Percentiles rank a stretch among this genome's conserved stretches.
phyloP scores from a whole-genome alignment of 495 filamentous ascomycete genomes.

The Neurospora tetraspora region DNA sequence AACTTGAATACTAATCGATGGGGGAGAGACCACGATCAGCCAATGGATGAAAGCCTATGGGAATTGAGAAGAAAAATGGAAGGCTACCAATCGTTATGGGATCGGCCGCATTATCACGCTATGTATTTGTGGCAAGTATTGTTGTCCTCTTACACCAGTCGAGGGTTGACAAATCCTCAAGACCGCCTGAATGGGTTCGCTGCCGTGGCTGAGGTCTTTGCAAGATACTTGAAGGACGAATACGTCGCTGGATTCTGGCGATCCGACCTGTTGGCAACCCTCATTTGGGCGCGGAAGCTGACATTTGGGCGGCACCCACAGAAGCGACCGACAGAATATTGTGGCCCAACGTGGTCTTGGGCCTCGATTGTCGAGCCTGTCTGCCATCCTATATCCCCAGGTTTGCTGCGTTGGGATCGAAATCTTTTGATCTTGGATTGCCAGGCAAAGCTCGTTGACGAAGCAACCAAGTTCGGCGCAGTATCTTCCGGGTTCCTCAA shows the following conservation, averaged over 20 bases:
- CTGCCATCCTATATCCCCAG: neutral
- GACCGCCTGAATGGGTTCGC: neutral
- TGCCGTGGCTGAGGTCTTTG: neutral
- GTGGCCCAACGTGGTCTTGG: neutral
- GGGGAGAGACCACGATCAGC: neutral
- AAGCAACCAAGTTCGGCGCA: neutral
- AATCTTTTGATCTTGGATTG: neutral
- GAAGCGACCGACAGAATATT: neutral
- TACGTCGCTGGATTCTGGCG: neutral
- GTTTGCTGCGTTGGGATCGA: neutral
- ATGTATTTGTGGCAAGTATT: neutral
- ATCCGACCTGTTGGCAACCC: neutral
- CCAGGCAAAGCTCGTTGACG: neutral
- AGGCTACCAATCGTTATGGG: too few relatives aligned
- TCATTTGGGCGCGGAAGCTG: neutral
- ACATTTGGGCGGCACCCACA: neutral
- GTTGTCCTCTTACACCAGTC: neutral
- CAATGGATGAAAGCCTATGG: neutral
- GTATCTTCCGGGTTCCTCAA: neutral
- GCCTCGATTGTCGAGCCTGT: neutral
- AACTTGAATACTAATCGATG: neutral
- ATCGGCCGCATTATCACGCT: neutral
- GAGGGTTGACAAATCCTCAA: neutral
- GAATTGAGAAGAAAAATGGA: fast-evolving
- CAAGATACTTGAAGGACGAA: neutral